A percentile compares a stretch with the other conserved stretches of the same genome.
These are phyloP conservation scores for Elsinoe perseae DNA, from an alignment of 2,329 filamentous ascomycete genomes.

Conservation along the genomic window DNA sequence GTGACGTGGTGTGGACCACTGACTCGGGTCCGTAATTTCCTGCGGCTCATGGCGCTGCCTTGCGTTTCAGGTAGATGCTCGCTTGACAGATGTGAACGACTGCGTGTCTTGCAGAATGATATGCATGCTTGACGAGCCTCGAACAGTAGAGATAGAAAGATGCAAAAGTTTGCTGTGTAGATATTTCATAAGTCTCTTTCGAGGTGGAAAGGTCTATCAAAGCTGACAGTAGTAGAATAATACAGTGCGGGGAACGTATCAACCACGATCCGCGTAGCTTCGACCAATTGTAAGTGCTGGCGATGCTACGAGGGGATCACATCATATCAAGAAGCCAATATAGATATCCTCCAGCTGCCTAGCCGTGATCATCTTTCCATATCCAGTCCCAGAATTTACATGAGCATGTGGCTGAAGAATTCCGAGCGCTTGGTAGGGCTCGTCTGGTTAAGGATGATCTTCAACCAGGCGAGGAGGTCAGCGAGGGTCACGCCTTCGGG, in stretches of 20 bases:
- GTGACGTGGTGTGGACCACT: no score
- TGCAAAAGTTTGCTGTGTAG: not conserved
- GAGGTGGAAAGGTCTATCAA: not conserved
- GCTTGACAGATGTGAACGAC: no score
- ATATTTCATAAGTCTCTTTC: not conserved
- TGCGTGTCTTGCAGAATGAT: not conserved
- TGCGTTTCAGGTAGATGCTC: no score
- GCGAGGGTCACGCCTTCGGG: conserved; percentile 24
- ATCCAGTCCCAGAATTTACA: not conserved
- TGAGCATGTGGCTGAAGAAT: conserved; percentile 11
- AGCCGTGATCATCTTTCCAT: not conserved
- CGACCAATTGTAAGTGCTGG: not conserved
- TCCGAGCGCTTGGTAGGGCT: conserved; percentile 7
- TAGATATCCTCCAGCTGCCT: not conserved
- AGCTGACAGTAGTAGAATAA: not conserved
- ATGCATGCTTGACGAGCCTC: not conserved
- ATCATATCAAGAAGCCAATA: not conserved
- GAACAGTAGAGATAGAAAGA: not conserved
- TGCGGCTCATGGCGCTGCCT: no score
- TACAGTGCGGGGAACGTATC: not conserved
- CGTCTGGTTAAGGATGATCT: conserved; percentile 21
- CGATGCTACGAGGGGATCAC: no score
- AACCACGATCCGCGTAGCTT: not conserved
- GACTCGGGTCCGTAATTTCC: no score
- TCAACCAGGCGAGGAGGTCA: conserved; percentile 25